Percentiles rank a stretch among this genome's conserved stretches.
Evolutionary conservation across 2,329 filamentous ascomycete genomes (phyloP).

Genomic region (Ilyonectria robusta): DNA sequence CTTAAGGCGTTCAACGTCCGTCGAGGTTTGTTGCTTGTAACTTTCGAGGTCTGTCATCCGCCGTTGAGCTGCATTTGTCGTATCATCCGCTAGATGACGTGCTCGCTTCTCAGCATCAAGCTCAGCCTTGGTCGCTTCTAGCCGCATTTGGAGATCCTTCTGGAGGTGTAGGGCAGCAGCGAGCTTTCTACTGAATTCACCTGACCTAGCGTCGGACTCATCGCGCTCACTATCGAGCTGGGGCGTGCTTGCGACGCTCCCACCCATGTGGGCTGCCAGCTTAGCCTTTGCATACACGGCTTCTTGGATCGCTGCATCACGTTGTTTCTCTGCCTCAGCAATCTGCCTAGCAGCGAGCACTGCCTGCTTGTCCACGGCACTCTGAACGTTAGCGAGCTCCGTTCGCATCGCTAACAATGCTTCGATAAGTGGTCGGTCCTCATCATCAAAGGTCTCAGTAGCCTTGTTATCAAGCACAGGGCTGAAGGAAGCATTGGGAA

Average conservation of each 20-base stretch:
- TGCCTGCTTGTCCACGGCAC: conserved; percentile 89
- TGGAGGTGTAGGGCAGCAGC: conserved; percentile 86
- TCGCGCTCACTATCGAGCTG: conserved; percentile 72
- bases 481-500: conserved; percentile 77
- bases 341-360: conserved; percentile 88
- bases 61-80: conserved; percentile 83
- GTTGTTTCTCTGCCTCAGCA: conserved; percentile 93
- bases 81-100: conserved; percentile 90
- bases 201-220: conserved; percentile 68
- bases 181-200: conserved; percentile 85
- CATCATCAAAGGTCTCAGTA: conserved; percentile 87
- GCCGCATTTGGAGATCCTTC: conserved; percentile 82
- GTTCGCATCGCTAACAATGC: conserved; percentile 92
- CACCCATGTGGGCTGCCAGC: conserved; percentile 80
- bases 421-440: conserved; percentile 92
- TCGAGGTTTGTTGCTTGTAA: conserved; percentile 85
- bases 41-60: conserved; percentile 87
- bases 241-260: conserved; percentile 74
- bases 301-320: conserved; percentile 94
- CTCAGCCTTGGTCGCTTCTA: conserved; percentile 79
- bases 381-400: conserved; percentile 91
- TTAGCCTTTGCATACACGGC: conserved; percentile 96
- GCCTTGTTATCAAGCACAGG: conserved; percentile 82
- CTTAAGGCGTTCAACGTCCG: conserved; percentile 88
- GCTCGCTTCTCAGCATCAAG: conserved; percentile 86